Base-by-base conservation (phyloP, 768 basidiomycete genomes). In the Fomitopsis serialis region DNA sequence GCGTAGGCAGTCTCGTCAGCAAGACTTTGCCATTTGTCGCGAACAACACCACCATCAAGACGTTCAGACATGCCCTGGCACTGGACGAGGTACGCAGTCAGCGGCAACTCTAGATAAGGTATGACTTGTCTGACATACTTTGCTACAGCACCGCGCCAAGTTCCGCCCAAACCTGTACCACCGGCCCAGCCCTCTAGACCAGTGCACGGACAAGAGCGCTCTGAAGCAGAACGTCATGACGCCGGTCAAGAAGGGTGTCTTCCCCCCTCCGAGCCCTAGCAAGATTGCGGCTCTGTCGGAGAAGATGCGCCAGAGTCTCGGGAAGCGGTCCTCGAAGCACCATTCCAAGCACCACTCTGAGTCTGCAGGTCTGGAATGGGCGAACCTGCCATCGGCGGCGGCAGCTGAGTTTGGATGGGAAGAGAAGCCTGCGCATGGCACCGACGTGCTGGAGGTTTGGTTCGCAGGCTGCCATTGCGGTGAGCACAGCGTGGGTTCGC, bases 361-460 rank as follows among this genome's bases (percentile, higher is more conserved):
- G n/a, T n/a, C n/a, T n/a, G n/a, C n/a, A 22, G 40, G 23, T 13
- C 17, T 36, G 7, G 50, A 42, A 10, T 51, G 42, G 40, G 23
- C 23, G 23, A 43, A 42, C 22, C n/a, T 51, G 24, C 21, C 37
- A 3, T 42, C 37, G 7, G 48, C 37, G 10, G 23, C 44, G 12
- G n/a, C 27, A 17, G 42, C 40, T 21, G 27, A 42, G 40, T 15
- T 43, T 17, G 15, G 37, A 5, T 32, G 50, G 35, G 49, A 50
- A 23, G 45, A 48, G 48, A 22, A 22, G 34, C 43, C 45, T 6
- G 44, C 34, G 7, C 57, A 45, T 3, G 49, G 48, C n/a, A 62
- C 78, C 2, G 81, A 89, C 65, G 81, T 89, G 13, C 63, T 82
- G 12, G 89, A 92, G 63, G 87, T 91, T 2, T 92, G 88, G 88